Conservation (phyloP, 306 rosid species). For the Benincasa hispida region DNA sequence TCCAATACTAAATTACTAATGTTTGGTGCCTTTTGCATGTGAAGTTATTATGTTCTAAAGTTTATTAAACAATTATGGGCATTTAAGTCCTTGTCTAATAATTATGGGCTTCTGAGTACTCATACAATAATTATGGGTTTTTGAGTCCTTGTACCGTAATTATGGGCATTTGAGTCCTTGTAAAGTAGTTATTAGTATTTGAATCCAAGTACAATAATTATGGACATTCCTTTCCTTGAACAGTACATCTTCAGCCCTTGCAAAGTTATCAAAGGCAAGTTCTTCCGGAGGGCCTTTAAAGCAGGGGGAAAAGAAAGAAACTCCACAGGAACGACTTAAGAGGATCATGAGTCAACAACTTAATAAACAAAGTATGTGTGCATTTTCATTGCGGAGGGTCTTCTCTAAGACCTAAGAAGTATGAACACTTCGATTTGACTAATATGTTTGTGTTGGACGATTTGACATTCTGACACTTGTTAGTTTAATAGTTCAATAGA, state of each 20-base stretch:
- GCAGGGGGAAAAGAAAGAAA: constrained; percentile 86
- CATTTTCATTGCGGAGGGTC: constrained; percentile 12
- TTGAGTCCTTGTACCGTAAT: no score
- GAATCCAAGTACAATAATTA: neutral
- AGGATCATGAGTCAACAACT: constrained; percentile 94
- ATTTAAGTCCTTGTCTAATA: neutral
- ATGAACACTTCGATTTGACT: no score
- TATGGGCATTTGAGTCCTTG: no score
- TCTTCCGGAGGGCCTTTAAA: constrained; percentile 61
- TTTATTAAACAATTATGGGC: neutral
- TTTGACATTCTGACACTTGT: no score
- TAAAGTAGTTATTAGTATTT: neutral
- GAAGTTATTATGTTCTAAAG: neutral
- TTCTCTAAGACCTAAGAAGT: neutral
- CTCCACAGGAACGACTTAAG: constrained; percentile 98
- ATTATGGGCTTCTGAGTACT: no score
- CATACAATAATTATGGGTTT: no score
- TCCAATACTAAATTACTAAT: neutral
- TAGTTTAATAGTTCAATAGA: no score
- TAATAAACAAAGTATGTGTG: constrained; percentile 69
- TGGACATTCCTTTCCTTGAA: constrained; percentile 2
- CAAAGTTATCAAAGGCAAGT: constrained; percentile 68
- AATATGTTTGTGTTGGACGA: no score
- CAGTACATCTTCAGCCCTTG: constrained; percentile 77
- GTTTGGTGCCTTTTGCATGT: neutral